Percentiles rank a stretch among this genome's conserved stretches.
Evolutionary conservation across 148 eudicot genomes (phyloP).

Genomic region (Suaeda aralocaspica): DNA sequence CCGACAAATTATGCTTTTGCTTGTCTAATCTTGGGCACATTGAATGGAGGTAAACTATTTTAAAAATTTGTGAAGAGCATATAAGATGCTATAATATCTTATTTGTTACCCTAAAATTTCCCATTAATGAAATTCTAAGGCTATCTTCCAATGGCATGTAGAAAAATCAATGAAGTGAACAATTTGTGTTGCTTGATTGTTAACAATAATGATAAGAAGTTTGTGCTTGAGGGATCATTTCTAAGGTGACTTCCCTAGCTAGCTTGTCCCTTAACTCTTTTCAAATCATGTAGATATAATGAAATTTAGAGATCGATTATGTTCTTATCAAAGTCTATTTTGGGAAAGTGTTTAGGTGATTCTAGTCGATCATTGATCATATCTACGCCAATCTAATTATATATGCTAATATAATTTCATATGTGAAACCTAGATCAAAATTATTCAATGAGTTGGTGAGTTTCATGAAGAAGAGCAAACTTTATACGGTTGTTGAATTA

Average conservation of each 20-base stretch:
- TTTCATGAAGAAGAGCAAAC: no score
- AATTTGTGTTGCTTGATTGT: neutral
- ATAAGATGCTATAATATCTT: conserved; percentile 24
- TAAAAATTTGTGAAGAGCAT: conserved; percentile 3
- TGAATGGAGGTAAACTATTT: conserved; percentile 28
- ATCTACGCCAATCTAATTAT: no score
- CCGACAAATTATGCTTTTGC: conserved; percentile 28
- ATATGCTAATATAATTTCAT: no score
- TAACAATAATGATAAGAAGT: conserved; percentile 11
- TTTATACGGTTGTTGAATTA: no score
- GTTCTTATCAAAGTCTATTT: conserved; percentile 14
- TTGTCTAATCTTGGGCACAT: conserved; percentile 33
- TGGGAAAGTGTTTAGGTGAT: conserved; percentile 9
- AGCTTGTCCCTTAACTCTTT: conserved; percentile 4
- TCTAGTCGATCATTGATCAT: neutral
- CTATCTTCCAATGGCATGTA: neutral
- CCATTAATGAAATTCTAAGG: neutral
- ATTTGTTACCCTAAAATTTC: neutral
- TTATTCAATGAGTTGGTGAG: no score
- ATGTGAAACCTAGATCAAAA: no score
- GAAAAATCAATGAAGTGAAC: neutral
- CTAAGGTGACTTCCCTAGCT: conserved; percentile 17
- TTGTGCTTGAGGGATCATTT: conserved; percentile 13
- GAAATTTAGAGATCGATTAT: conserved; percentile 14
- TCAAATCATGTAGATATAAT: neutral